Base-by-base conservation (phyloP, 2,329 filamentous ascomycete species). In the Boeremia lycopersici region DNA sequence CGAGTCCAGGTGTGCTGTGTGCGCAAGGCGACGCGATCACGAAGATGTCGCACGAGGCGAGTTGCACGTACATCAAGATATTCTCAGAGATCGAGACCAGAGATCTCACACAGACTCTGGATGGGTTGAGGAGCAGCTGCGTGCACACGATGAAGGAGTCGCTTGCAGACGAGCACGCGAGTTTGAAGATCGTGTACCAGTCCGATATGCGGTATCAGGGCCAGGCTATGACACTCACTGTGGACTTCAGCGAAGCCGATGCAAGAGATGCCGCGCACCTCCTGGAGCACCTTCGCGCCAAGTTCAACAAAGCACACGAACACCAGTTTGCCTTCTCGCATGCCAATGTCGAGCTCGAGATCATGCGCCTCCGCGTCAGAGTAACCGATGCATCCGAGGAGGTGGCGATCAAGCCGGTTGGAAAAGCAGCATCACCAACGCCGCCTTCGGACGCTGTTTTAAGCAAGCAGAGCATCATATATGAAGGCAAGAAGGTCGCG, bases 11-110 rank as follows among this genome's bases (percentile, higher is more conserved):
- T 19, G 78, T 80, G 9, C 68, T 82, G 0, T 82, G 80, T 55
- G 80, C 80, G 2, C 77, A 79, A 49, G 80, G 80, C 0, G 80
- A 82, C 68, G 78, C 76, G 3, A 80, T 77, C 1, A 82, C 80
- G 0, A 79, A 79, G 57, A 75, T 82, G 60, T 77, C 77, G 35
- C 78, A 81, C 43, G 77, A 79, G 36, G 71, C 79, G 48, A 80
- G 78, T 2, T 69, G 70, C 48, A 79, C 79, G 0, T 81, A 77
- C 46, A 81, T 81, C 56, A 74, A 76, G 15, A 36, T 74, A 1
- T 72, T 79, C 19, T 73, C 74, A 0, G 64, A 74, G 0, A 76
- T 76, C 2, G 67, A 72, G 0, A 56, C 70, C 0, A 54, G 64
- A 4, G 73, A 79, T 26, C 69, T 78, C 0, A 65, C 63, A 4